Conservation (phyloP, 139 green algal genomes). For the Micractinium sp. region DNA sequence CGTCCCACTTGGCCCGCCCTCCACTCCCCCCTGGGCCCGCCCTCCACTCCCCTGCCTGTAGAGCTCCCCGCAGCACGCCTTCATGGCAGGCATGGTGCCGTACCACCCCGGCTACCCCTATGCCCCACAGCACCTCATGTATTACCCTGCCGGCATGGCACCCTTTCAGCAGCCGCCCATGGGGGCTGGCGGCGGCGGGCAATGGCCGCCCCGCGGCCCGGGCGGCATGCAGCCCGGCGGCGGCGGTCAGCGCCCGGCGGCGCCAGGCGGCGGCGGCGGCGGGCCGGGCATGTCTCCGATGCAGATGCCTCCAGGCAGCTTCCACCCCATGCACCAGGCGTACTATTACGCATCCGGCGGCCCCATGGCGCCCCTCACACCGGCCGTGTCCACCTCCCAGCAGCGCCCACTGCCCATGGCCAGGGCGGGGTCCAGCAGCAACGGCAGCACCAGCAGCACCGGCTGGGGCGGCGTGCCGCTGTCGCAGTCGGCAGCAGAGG, state of each 20-base stretch:
- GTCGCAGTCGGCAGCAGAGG: constrained; percentile 18
- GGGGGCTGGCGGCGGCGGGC: not conserved
- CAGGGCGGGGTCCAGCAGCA: not conserved
- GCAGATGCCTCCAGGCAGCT: not conserved
- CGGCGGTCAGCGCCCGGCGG: not conserved
- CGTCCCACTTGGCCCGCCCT: too few species aligned
- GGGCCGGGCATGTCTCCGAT: not conserved
- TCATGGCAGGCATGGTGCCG: not conserved
- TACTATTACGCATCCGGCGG: not conserved
- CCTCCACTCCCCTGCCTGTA: not conserved
- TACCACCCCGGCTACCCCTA: not conserved
- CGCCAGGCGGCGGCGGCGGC: not conserved
- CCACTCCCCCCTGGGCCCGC: not conserved
- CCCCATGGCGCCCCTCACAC: not conserved
- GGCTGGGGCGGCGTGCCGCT: constrained; percentile 36
- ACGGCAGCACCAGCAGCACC: constrained; percentile 7
- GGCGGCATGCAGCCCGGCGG: not conserved
- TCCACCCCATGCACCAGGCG: not conserved
- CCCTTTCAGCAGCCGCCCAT: not conserved
- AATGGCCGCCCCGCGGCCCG: too few species aligned
- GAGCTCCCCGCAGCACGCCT: not conserved
- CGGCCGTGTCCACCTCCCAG: not conserved
- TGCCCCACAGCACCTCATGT: not conserved
- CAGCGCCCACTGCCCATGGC: not conserved
- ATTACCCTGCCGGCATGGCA: not conserved